Evolutionary conservation across 768 basidiomycete genomes (phyloP).

Genomic region (Leccinum subgranulosum): DNA sequence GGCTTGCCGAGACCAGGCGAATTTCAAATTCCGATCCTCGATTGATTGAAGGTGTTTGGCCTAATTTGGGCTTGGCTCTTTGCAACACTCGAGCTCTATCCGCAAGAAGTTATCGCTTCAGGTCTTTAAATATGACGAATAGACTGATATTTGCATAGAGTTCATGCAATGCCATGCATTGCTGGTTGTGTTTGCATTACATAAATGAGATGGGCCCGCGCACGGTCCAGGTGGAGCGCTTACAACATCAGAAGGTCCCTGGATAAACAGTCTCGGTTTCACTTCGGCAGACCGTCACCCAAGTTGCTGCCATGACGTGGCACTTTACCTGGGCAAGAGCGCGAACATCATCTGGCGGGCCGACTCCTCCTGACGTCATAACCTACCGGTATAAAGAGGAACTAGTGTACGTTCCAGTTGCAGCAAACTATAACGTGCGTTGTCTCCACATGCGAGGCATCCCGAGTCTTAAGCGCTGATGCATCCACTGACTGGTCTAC

Average conservation of each 20-base stretch:
- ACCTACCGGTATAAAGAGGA: slow-evolving; percentile 44
- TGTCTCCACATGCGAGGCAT: not conserved
- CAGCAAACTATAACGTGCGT: slow-evolving; percentile 42
- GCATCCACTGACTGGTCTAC: not conserved
- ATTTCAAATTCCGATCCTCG: too few species aligned
- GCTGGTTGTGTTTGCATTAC: not conserved
- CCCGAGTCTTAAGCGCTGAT: not conserved
- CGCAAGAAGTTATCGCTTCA: not conserved
- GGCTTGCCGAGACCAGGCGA: too few species aligned
- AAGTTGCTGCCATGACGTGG: not conserved
- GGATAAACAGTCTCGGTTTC: not conserved
- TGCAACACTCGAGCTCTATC: too few species aligned
- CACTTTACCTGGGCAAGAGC: not conserved
- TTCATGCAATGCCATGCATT: not conserved
- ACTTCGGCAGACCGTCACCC: not conserved
- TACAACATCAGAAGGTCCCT: not conserved
- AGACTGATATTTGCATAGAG: not conserved
- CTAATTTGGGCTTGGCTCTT: too few species aligned
- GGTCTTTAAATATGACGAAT: not conserved
- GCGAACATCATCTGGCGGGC: not conserved
- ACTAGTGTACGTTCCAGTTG: slow-evolving; percentile 51
- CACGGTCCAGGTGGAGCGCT: not conserved
- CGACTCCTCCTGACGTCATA: slow-evolving; percentile 36
- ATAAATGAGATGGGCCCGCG: not conserved
- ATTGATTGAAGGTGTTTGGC: too few species aligned